These are phyloP conservation scores for Aurantiochytrium sp. DNA, from an alignment of 108 stramenopile species.

Conservation along the genomic window DNA sequence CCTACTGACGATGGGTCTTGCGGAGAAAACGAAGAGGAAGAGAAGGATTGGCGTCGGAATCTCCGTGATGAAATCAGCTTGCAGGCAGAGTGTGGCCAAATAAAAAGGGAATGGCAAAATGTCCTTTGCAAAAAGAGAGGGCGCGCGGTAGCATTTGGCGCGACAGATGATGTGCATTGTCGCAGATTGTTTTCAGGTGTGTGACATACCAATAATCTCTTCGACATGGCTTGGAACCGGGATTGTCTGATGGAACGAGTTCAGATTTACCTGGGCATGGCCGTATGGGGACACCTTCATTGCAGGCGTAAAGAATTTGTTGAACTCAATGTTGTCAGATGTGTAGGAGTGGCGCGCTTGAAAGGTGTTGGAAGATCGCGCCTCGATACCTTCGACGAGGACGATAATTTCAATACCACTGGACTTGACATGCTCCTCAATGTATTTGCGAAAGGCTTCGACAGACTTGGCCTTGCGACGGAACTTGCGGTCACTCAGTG, in stretches of 20 bases:
- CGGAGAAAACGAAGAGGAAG: too few species aligned
- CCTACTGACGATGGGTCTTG: too few species aligned
- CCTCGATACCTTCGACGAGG: constrained; percentile 20
- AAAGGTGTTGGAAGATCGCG: constrained; percentile 27
- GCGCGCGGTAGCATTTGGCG: too few species aligned
- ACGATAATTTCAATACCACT: neutral
- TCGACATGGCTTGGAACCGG: neutral
- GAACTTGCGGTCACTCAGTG: neutral
- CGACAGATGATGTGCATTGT: too few species aligned
- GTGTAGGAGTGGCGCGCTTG: constrained; percentile 68
- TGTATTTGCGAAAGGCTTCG: neutral
- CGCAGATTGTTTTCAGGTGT: neutral
- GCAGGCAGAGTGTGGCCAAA: too few species aligned
- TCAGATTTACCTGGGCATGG: constrained; percentile 34
- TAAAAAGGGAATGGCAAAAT: too few species aligned
- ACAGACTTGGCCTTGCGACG: neutral
- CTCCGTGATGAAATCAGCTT: too few species aligned
- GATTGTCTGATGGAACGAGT: constrained; percentile 41
- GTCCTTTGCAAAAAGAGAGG: too few species aligned
- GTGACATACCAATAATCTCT: neutral
- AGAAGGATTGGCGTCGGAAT: too few species aligned
- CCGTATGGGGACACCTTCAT: constrained; percentile 23
- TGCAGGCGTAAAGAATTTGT: constrained; percentile 52
- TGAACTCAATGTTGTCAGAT: constrained; percentile 65
- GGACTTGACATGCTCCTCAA: neutral